phyloP scores from a whole-genome alignment of 345 rosid species.

The Physaria fendleri region DNA sequence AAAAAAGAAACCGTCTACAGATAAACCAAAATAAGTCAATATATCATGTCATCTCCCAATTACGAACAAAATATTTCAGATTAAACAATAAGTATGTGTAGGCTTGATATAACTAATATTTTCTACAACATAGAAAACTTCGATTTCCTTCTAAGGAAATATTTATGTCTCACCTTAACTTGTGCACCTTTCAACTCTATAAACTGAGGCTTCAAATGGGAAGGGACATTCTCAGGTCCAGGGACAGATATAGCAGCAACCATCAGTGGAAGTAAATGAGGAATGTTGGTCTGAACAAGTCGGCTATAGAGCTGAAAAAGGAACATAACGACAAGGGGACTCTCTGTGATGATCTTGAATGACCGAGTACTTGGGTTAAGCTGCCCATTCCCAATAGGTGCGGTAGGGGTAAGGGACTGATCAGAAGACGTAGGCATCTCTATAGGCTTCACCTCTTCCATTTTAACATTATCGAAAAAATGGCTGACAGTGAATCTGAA shows the following conservation, averaged over 20 bases:
- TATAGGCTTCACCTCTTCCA: constrained; percentile 79
- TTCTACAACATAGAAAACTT: background rate
- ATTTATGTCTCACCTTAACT: constrained; percentile 78
- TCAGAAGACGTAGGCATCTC: constrained; percentile 66
- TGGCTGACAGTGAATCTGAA: constrained; percentile 76
- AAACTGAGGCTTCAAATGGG: constrained; percentile 78
- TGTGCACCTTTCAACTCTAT: constrained; percentile 97
- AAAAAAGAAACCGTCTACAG: constrained; percentile 96
- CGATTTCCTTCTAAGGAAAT: background rate
- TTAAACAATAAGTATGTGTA: background rate
- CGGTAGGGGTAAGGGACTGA: constrained; percentile 46
- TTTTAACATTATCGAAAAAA: constrained; percentile 65
- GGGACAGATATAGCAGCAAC: constrained; percentile 95
- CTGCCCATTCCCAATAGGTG: constrained; percentile 58
- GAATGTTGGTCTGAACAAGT: constrained; percentile 94
- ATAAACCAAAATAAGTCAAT: constrained; percentile 15
- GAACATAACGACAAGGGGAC: constrained; percentile 99
- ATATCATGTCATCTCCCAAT: background rate
- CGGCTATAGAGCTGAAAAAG: constrained; percentile 88
- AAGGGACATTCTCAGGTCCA: constrained; percentile 89
- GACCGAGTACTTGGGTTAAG: constrained; percentile 91
- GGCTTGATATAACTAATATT: background rate
- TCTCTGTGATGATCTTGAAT: constrained; percentile 94
- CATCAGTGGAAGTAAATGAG: constrained; percentile 87
- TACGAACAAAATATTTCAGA: background rate